Base-by-base conservation (phyloP, 176 grass and related monocot species). In the Triticum timopheevii region DNA sequence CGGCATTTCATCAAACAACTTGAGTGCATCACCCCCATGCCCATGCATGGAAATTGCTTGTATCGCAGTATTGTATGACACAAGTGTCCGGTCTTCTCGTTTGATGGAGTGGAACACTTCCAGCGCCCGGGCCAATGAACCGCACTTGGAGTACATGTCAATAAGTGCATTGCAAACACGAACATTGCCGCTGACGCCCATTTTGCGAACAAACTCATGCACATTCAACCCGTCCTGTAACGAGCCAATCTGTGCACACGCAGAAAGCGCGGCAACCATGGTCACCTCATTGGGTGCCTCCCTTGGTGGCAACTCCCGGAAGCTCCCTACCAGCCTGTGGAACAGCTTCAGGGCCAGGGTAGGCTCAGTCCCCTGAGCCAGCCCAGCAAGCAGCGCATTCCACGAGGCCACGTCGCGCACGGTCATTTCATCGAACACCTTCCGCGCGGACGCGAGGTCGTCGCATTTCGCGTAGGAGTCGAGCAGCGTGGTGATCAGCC, bases 111-210 rank as follows among this genome's bases (percentile, higher is more conserved):
- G 35, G 87, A 98, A 98, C 69, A 92, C 89, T 77, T 81, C 78
- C 6, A 93, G 69, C 25, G 93, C 93, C 75, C 15, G 79, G 49
- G 58, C 59, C 15, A 98, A 31, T 20, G 93, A 92, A 16, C 93
- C 91, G 20, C 95, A 98, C 81, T 98, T 98, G 76, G 93, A 95
- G 86, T 98, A 95, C 91, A 95, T 93, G 86, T 98, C 93, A 45
- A 98, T 82, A 4, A 98, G 93, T 0, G 90, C 64, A 8, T 95
- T 98, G 83, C 84, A 79, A 42, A 93, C 88, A 56, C 86, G 83
- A 24, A 92, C 80, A 1, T 92, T 88, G 50, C 33, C 7, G 61
- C 89, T 82, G 13, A 90, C n/a, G 2, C 79, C 77, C 17, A 88
- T 64, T 16, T 19, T 67, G 25, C 73, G 58, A 77, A 89, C 73